These are phyloP conservation scores for Yarrowia yakushimensis DNA, from an alignment of 805 yeast genomes.

Conservation along the genomic window DNA sequence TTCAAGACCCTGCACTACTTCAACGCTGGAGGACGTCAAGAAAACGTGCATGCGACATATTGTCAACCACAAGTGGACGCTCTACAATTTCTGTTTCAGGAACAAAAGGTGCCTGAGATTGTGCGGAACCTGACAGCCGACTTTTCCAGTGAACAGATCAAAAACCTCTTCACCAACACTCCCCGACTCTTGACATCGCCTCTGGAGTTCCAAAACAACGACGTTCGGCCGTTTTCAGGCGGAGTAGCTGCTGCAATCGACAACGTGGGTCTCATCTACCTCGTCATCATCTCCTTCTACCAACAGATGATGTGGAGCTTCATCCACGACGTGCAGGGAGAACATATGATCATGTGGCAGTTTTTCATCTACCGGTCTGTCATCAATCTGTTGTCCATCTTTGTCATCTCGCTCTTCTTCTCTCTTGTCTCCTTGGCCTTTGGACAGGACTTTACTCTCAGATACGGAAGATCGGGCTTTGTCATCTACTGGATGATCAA, in stretches of 20 bases:
- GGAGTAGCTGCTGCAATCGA: slow-evolving; percentile 13
- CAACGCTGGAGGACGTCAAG: slow-evolving; percentile 31
- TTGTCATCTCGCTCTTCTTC: slow-evolving; percentile 56
- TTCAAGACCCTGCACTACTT: slow-evolving; percentile 32
- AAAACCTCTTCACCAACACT: slow-evolving; percentile 28
- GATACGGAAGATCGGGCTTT: slow-evolving; percentile 69
- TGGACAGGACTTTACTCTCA: slow-evolving; percentile 54
- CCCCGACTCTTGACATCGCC: slow-evolving; percentile 38
- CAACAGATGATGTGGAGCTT: slow-evolving; percentile 43
- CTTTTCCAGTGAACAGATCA: not conserved
- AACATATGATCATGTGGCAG: slow-evolving; percentile 14
- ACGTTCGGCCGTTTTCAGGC: slow-evolving; percentile 38
- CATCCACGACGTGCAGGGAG: not conserved
- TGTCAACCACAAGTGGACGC: slow-evolving; percentile 45
- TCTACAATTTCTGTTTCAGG: slow-evolving; percentile 40
- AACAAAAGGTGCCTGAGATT: slow-evolving; percentile 30
- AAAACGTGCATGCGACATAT: slow-evolving; percentile 45
- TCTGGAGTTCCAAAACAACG: slow-evolving; percentile 37
- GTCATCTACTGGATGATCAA: slow-evolving; percentile 70
- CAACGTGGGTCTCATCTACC: slow-evolving; percentile 64
- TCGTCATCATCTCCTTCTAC: slow-evolving; percentile 70
- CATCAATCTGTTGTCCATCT: slow-evolving; percentile 5
- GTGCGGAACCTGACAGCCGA: slow-evolving; percentile 32
- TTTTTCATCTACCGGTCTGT: slow-evolving; percentile 5
- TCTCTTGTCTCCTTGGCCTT: slow-evolving; percentile 63